A percentile compares a stretch with the other conserved stretches of the same genome.
Conservation (phyloP, 2,329 filamentous ascomycete species). For the Dactylellina sp. region DNA sequence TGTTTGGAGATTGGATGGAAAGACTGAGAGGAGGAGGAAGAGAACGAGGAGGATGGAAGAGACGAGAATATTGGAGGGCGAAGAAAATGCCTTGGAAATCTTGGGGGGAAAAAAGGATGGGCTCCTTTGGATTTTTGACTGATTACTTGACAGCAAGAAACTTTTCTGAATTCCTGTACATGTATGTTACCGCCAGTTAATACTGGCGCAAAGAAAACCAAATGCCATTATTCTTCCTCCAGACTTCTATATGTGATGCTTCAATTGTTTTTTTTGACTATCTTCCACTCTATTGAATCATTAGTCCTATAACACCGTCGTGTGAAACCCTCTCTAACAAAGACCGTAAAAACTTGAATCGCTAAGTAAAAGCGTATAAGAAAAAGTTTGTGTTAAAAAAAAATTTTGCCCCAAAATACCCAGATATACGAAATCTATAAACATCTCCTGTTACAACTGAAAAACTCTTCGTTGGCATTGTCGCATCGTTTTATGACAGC, state of each 20-base stretch:
- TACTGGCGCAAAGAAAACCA: neutral
- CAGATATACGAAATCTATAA: constrained; percentile 27
- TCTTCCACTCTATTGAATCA: neutral
- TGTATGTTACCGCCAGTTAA: too few relatives aligned
- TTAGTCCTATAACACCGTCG: constrained; percentile 9
- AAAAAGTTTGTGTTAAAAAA: too few relatives aligned
- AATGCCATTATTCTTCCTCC: too few relatives aligned
- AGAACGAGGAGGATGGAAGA: too few relatives aligned
- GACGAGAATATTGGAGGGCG: too few relatives aligned
- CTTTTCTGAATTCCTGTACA: too few relatives aligned
- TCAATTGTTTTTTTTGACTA: neutral
- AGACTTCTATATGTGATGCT: neutral
- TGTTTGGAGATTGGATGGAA: too few relatives aligned
- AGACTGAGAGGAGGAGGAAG: too few relatives aligned
- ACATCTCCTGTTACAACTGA: constrained; percentile 49
- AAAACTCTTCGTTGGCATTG: constrained; percentile 50
- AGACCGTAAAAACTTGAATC: constrained; percentile 20
- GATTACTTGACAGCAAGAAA: neutral
- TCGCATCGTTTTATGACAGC: constrained; percentile 28
- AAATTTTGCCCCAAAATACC: constrained; percentile 13
- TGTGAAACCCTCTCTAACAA: constrained; percentile 9
- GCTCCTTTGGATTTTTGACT: too few relatives aligned
- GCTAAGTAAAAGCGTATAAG: too few relatives aligned
- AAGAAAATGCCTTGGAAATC: too few relatives aligned
- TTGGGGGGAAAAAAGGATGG: too few relatives aligned